Conservation (phyloP, 2,329 filamentous ascomycete species). For the Acarospora socialis region DNA sequence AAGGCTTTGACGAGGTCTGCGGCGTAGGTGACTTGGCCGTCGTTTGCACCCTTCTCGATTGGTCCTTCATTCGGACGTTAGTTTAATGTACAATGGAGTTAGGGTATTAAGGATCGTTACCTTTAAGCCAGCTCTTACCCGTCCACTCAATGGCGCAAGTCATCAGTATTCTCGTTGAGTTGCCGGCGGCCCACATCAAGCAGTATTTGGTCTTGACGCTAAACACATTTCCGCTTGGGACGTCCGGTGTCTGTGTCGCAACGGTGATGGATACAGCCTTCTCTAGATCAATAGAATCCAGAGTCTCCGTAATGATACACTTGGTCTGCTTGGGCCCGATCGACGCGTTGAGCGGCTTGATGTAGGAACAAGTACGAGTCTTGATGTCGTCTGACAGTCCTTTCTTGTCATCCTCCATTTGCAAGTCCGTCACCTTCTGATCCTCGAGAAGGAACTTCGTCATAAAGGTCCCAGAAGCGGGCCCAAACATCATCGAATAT, state of each 20-base stretch:
- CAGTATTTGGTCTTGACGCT: slow-evolving; percentile 89
- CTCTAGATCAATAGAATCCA: slow-evolving; percentile 79
- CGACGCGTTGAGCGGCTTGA: slow-evolving; percentile 70
- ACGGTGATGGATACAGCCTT: slow-evolving; percentile 72
- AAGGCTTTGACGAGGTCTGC: slow-evolving; percentile 65
- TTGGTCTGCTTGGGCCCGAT: slow-evolving; percentile 93
- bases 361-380: slow-evolving; percentile 66
- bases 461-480: slow-evolving; percentile 67
- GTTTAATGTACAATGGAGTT: slow-evolving; percentile 8
- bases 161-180: slow-evolving; percentile 70
- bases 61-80: slow-evolving; percentile 46
- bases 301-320: slow-evolving; percentile 70
- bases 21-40: slow-evolving; percentile 73
- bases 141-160: slow-evolving; percentile 92
- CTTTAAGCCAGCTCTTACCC: slow-evolving; percentile 95
- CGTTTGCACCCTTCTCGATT: slow-evolving; percentile 89
- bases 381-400: slow-evolving; percentile 63
- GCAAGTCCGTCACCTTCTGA: slow-evolving; percentile 78
- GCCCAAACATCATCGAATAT: slow-evolving; percentile 76
- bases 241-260: slow-evolving; percentile 81
- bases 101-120: slow-evolving; percentile 34
- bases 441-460: slow-evolving; percentile 72
- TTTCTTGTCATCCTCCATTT: slow-evolving; percentile 68
- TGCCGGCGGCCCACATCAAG: slow-evolving; percentile 78
- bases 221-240: slow-evolving; percentile 87